Conservation (phyloP, 1,284 basidiomycete genomes). For the Ganoderma sinense region DNA sequence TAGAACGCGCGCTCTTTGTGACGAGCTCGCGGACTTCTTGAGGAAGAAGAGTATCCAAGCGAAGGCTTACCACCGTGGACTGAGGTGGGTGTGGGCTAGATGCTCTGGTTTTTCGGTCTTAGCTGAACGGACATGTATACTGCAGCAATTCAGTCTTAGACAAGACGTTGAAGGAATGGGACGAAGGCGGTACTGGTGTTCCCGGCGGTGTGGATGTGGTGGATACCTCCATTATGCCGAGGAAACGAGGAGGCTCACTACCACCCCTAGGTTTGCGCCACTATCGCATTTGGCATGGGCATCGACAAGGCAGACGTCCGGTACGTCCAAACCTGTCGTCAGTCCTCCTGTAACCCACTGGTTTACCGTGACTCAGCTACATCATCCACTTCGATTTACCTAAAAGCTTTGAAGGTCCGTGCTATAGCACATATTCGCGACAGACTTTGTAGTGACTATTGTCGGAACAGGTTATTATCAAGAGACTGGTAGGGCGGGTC, state of each 20-base stretch:
- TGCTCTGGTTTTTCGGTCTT: neutral
- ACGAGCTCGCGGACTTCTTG: constrained; percentile 71
- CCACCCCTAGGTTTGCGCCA: constrained; percentile 56
- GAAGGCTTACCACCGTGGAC: constrained; percentile 78
- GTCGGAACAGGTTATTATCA: constrained; percentile 79
- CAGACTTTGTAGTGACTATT: neutral
- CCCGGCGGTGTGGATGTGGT: constrained; percentile 66
- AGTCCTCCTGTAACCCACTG: neutral
- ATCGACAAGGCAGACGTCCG: constrained; percentile 88
- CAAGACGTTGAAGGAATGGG: constrained; percentile 72
- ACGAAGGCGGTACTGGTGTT: constrained; percentile 55
- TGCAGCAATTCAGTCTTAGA: constrained; percentile 58
- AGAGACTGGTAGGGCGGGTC: constrained; percentile 86
- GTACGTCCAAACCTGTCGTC: constrained; percentile 44
- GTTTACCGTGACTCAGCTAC: constrained; percentile 52
- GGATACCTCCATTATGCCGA: constrained; percentile 31
- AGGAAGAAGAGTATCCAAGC: constrained; percentile 71
- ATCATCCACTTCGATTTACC: constrained; percentile 84
- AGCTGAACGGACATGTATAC: neutral
- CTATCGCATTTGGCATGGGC: constrained; percentile 89
- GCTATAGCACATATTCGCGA: neutral
- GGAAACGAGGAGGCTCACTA: neutral
- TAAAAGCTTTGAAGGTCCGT: constrained; percentile 82
- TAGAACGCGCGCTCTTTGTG: constrained; percentile 68
- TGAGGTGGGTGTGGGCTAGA: constrained; percentile 54